phyloP scores from a whole-genome alignment of 768 basidiomycete genomes.

The Tubosaeta sp. region DNA sequence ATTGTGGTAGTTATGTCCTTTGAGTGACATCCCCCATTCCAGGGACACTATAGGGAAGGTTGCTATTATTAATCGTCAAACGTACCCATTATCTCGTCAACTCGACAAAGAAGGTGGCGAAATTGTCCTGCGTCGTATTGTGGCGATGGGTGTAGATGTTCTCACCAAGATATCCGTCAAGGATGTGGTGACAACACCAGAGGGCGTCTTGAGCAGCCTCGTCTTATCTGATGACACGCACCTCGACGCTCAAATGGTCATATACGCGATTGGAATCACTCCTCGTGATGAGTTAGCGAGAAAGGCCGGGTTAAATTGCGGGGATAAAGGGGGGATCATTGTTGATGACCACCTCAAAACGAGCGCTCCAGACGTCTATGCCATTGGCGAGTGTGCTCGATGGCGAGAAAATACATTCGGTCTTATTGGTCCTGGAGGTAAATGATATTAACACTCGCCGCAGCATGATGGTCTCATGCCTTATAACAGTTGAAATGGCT shows the following conservation, averaged over 20 bases:
- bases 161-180: slow-evolving; percentile 39
- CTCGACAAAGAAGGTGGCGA: slow-evolving; percentile 55
- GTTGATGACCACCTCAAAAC: slow-evolving; percentile 58
- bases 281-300: slow-evolving; percentile 67
- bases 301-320: slow-evolving; percentile 46
- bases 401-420: slow-evolving; percentile 70
- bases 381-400: slow-evolving; percentile 73
- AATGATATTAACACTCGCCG: background rate
- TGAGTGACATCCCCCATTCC: background rate
- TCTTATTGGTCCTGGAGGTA: slow-evolving; percentile 66
- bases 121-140: slow-evolving; percentile 57
- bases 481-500: slow-evolving; percentile 57
- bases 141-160: slow-evolving; percentile 55
- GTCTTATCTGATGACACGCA: slow-evolving; percentile 44
- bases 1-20: background rate
- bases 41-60: slow-evolving; percentile 40
- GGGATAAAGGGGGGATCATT: slow-evolving; percentile 49
- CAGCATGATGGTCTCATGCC: background rate
- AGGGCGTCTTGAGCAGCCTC: slow-evolving; percentile 44
- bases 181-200: slow-evolving; percentile 35
- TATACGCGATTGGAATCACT: slow-evolving; percentile 67
- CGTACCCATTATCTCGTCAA: slow-evolving; percentile 54
- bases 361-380: slow-evolving; percentile 56
- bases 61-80: slow-evolving; percentile 49
- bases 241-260: slow-evolving; percentile 49